Conservation (phyloP, 2,329 filamentous ascomycete genomes). For the Ophiostoma angusticollis region DNA sequence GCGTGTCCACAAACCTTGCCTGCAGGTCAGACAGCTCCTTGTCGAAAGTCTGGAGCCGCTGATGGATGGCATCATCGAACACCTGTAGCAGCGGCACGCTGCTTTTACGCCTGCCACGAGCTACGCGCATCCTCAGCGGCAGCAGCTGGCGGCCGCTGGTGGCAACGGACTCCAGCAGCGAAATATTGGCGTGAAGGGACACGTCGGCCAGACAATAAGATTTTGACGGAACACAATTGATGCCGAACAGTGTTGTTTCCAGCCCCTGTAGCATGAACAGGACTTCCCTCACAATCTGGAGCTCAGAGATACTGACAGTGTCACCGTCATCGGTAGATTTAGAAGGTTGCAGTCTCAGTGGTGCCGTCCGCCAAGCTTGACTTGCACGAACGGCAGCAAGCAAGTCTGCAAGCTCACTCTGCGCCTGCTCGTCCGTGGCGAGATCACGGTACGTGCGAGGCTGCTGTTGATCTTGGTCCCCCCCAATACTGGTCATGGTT, state of each 20-base stretch:
- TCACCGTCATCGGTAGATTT: not conserved
- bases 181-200: slow-evolving; percentile 36
- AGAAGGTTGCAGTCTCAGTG: not conserved
- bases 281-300: slow-evolving; percentile 61
- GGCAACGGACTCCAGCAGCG: slow-evolving; percentile 33
- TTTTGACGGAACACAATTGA: slow-evolving; percentile 25
- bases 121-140: slow-evolving; percentile 32
- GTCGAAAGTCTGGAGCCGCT: slow-evolving; percentile 47
- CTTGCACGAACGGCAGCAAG: slow-evolving; percentile 27
- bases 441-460: slow-evolving; percentile 17
- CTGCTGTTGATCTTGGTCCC: slow-evolving; percentile 2
- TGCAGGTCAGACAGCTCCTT: slow-evolving; percentile 46
- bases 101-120: slow-evolving; percentile 23
- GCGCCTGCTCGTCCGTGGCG: slow-evolving; percentile 12
- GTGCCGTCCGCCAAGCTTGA: slow-evolving; percentile 32
- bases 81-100: slow-evolving; percentile 51
- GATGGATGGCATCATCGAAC: slow-evolving; percentile 51
- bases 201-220: slow-evolving; percentile 35
- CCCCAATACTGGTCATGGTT: slow-evolving; percentile 6
- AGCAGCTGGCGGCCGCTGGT: slow-evolving; percentile 33
- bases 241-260: slow-evolving; percentile 56
- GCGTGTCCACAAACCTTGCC: slow-evolving; percentile 35
- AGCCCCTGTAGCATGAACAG: slow-evolving; percentile 78
- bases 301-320: slow-evolving; percentile 46
- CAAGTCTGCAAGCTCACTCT: slow-evolving; percentile 20